A percentile compares a stretch with the other conserved stretches of the same genome.
Conservation (phyloP, 768 basidiomycete genomes). For the Basidioascus undulatus region DNA sequence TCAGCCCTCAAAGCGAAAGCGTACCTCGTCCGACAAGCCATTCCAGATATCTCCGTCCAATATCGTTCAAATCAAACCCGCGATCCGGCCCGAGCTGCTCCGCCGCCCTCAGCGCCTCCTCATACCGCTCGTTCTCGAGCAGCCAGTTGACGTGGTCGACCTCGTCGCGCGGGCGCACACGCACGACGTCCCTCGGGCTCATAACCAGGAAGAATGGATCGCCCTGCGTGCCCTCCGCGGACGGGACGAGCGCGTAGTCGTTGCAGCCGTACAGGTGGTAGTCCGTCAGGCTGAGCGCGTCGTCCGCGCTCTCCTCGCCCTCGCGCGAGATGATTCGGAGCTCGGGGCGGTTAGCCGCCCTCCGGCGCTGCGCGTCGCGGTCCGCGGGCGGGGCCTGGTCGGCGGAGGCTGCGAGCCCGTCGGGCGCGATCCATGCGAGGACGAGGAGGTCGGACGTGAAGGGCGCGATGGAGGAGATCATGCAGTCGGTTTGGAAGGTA, state of each 20-base stretch:
- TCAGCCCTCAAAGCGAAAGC: constrained; percentile 7
- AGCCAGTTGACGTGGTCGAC: constrained; percentile 82
- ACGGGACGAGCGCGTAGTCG: constrained; percentile 53
- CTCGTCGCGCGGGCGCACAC: constrained; percentile 67
- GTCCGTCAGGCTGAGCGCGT: constrained; percentile 52
- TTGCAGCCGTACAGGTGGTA: constrained; percentile 75
- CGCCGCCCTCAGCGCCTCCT: constrained; percentile 63
- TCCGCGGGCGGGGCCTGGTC: constrained; percentile 24
- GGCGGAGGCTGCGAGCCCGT: background rate
- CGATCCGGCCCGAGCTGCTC: constrained; percentile 33
- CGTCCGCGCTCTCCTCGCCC: constrained; percentile 68
- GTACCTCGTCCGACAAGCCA: constrained; percentile 60
- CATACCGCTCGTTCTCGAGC: constrained; percentile 59
- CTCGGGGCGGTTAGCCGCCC: constrained; percentile 76
- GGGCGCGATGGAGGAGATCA: constrained; percentile 74
- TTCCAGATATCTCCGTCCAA: constrained; percentile 68
- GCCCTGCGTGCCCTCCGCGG: constrained; percentile 11
- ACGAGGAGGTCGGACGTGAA: constrained; percentile 37
- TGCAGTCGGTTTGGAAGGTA: constrained; percentile 78
- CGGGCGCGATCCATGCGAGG: constrained; percentile 40
- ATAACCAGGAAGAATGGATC: constrained; percentile 52
- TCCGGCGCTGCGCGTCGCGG: constrained; percentile 47
- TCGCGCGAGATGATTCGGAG: constrained; percentile 67
- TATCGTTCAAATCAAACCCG: constrained; percentile 23
- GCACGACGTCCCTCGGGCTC: constrained; percentile 62